Base-by-base conservation (phyloP, 106 monocot species). In the Acanthochlamys bracteata region DNA sequence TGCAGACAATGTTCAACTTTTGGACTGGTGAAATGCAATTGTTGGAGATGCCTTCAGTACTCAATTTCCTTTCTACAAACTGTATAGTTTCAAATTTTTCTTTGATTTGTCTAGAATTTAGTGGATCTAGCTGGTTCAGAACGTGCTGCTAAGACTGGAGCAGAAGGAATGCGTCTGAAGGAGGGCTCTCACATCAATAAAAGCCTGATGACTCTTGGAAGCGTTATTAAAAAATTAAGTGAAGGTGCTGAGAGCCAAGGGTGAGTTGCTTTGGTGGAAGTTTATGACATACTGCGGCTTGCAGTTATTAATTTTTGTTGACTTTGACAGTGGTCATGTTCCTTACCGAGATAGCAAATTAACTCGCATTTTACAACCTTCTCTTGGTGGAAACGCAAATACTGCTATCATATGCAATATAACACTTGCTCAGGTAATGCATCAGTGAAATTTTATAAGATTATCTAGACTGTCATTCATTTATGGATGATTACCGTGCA, bases 141-240 rank as follows among this genome's bases (percentile, higher is more conserved):
- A 63, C 82, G 98, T 59, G 92, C 79, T 72, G 80, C 84, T 21
- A 92, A 98, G 72, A 98, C 98, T 25, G 98, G 98, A 42, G 91
- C 91, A 66, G 98, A 89, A 77, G 98, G 98, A 23, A 65, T 88
- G 64, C 74, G 98, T 11, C 62, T 98, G 62, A 98, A 85, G 68
- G 98, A 98, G 75, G 98, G 92, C 58, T 98, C 92, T 33, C 91
- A 98, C 59, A 98, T 98, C 41, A 98, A 98, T 69, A 98, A 92
- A 79, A 92, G 98, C 46, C 66, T 92, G 57, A 79, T 98, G 85
- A 89, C 98, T 19, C 83, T 92, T 45, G 98, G 98, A 39, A 98
- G 83, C 20, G 96, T 98, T 14, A 98, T 98, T 56, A 86, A 98
- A 66, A 98, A 98, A 70, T 73, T 98, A 51, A 98, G 96, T 66